phyloP scores from a whole-genome alignment of 805 yeast genomes.

The Brettanomyces anomalus region DNA sequence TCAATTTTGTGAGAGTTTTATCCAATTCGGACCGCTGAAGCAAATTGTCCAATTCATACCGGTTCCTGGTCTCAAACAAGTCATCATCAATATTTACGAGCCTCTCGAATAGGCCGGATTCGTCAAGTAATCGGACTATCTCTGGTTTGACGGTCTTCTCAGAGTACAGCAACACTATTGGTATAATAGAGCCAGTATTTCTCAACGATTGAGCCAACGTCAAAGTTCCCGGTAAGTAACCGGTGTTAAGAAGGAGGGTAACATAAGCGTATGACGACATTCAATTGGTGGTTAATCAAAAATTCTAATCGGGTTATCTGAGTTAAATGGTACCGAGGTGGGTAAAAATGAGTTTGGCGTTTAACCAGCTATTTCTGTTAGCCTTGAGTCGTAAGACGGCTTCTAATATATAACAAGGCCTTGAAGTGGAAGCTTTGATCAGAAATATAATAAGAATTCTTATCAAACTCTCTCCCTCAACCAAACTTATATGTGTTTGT shows the following conservation, averaged over 20 bases:
- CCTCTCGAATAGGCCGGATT: constrained; percentile 11
- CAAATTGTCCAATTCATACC: constrained; percentile 11
- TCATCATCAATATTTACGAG: constrained; percentile 16
- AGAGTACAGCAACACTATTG: constrained; percentile 19
- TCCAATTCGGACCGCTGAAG: constrained; percentile 23
- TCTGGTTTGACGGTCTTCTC: constrained; percentile 8
- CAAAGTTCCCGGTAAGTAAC: constrained; percentile 30
- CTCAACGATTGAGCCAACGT: constrained; percentile 22
- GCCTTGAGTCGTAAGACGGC: too few species aligned
- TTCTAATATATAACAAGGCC: too few species aligned
- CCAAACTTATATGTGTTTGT: too few species aligned
- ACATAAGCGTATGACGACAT: constrained; percentile 19
- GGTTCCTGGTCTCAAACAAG: constrained; percentile 14
- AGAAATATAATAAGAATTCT: too few species aligned
- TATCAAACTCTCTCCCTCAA: too few species aligned
- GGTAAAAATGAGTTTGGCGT: too few species aligned
- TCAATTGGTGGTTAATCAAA: not conserved
- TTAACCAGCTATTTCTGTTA: too few species aligned
- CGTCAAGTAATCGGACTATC: constrained; percentile 6
- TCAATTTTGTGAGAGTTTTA: constrained; percentile 43
- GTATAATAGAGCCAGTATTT: constrained; percentile 10
- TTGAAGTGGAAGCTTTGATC: too few species aligned
- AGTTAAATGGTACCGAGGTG: too few species aligned
- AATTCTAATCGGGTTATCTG: too few species aligned
- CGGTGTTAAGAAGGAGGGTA: constrained; percentile 26